Evolutionary conservation across 2,329 filamentous ascomycete species (phyloP).

Genomic region (Colletotrichum trifolii): DNA sequence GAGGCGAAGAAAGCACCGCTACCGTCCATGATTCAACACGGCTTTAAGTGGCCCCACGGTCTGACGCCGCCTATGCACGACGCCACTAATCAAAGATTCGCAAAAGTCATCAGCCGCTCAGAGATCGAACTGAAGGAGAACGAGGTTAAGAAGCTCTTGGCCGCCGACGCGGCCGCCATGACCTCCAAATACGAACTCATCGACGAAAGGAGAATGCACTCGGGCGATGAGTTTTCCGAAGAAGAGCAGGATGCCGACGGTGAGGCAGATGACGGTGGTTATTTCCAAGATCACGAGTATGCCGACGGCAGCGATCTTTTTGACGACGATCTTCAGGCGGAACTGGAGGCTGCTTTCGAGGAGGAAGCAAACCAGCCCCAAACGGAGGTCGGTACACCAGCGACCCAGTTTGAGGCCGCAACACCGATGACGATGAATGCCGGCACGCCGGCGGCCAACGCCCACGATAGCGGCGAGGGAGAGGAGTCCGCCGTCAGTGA

Average conservation of each 20-base stretch:
- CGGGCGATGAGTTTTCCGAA: slow-evolving; percentile 66
- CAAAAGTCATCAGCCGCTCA: slow-evolving; percentile 83
- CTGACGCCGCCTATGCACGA: slow-evolving; percentile 90
- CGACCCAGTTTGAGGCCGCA: slow-evolving; percentile 53
- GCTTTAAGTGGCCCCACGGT: slow-evolving; percentile 83
- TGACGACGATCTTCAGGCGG: slow-evolving; percentile 63
- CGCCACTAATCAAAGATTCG: slow-evolving; percentile 83
- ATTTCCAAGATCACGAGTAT: slow-evolving; percentile 47
- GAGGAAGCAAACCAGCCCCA: slow-evolving; percentile 53
- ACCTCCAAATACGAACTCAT: slow-evolving; percentile 74
- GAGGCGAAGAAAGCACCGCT: slow-evolving; percentile 75
- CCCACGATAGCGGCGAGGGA: slow-evolving; percentile 58
- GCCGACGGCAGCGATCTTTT: slow-evolving; percentile 43
- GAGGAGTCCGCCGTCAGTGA: slow-evolving; percentile 58
- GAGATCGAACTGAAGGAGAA: slow-evolving; percentile 88
- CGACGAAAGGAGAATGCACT: slow-evolving; percentile 56
- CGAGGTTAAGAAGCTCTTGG: slow-evolving; percentile 79
- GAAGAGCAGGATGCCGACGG: slow-evolving; percentile 65
- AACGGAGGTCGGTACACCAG: slow-evolving; percentile 54
- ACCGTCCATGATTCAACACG: slow-evolving; percentile 76
- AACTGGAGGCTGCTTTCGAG: slow-evolving; percentile 66
- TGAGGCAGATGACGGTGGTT: slow-evolving; percentile 57
- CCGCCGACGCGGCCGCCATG: slow-evolving; percentile 72
- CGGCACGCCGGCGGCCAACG: slow-evolving; percentile 55
- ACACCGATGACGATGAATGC: slow-evolving; percentile 58